These are phyloP conservation scores for Saccharomyces hybrid DNA, from an alignment of 1,139 yeast species.

Conservation along the genomic window DNA sequence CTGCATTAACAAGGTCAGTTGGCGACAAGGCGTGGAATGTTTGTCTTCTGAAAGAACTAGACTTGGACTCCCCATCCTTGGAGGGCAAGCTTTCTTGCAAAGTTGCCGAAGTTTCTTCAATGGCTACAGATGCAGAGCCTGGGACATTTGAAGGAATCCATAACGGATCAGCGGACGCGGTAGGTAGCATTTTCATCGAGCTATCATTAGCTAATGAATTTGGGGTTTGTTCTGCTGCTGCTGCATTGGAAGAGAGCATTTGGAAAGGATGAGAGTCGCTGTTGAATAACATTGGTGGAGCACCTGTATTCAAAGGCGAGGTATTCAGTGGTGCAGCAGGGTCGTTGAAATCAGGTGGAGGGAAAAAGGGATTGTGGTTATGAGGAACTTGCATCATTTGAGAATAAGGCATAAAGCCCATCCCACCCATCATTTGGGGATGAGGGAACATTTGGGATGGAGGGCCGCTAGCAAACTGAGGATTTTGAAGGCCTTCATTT, in stretches of 20 bases:
- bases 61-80: conserved; percentile 14
- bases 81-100: conserved; percentile 8
- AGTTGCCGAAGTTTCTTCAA: conserved; percentile 8
- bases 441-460: conserved; percentile 20
- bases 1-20: conserved; percentile 29
- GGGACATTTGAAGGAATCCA: conserved; percentile 10
- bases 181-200: not conserved
- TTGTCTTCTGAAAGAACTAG: conserved; percentile 33
- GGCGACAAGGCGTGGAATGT: conserved; percentile 36
- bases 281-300: not conserved
- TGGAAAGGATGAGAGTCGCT: not conserved
- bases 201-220: conserved; percentile 2
- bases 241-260: conserved; percentile 1
- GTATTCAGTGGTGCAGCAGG: not conserved
- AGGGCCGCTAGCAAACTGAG: conserved; percentile 7
- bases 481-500: not conserved
- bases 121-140: conserved; percentile 3
- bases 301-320: not conserved
- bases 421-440: conserved; percentile 25
- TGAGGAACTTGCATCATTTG: conserved; percentile 32
- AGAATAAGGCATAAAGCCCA: conserved; percentile 29
- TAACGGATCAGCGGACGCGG: conserved; percentile 12
- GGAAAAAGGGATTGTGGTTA: conserved; percentile 22
- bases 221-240: not conserved
- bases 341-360: conserved; percentile 20